Percentiles rank a stretch among this genome's conserved stretches.
Conservation (phyloP, 805 yeast genomes). For the Myxozyma udenii region DNA sequence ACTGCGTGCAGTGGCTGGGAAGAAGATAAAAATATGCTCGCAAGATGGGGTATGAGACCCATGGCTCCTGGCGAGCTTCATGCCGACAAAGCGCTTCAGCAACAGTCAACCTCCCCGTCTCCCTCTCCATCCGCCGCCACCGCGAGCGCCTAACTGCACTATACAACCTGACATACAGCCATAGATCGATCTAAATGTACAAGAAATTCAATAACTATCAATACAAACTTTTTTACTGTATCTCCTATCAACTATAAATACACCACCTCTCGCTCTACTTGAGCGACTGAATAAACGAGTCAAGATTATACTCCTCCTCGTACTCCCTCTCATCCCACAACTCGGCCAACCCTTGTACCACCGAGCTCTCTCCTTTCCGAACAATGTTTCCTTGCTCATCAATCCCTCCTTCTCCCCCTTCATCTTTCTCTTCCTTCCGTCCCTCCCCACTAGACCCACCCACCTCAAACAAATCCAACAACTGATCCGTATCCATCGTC, state of each 20-base stretch:
- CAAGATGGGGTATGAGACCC: slow-evolving; percentile 58
- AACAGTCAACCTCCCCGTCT: too few species aligned
- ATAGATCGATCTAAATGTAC: too few species aligned
- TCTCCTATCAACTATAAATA: too few species aligned
- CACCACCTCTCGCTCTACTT: too few species aligned
- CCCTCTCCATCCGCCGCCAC: too few species aligned
- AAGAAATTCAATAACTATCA: too few species aligned
- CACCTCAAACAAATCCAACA: slow-evolving; percentile 81
- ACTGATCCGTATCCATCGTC: slow-evolving; percentile 94
- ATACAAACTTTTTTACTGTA: too few species aligned
- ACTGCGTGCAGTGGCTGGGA: slow-evolving; percentile 85
- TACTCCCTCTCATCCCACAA: slow-evolving; percentile 96
- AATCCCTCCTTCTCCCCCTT: slow-evolving; percentile 36
- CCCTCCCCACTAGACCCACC: slow-evolving; percentile 34
- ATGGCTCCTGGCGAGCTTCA: too few species aligned
- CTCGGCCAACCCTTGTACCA: slow-evolving; percentile 84
- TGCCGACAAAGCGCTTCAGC: too few species aligned
- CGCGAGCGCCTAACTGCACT: too few species aligned
- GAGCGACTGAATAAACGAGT: slow-evolving; percentile 80
- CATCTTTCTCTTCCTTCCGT: slow-evolving; percentile 29
- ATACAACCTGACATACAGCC: too few species aligned
- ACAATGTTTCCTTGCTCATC: slow-evolving; percentile 65
- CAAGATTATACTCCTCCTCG: slow-evolving; percentile 94
- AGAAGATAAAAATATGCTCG: slow-evolving; percentile 66
- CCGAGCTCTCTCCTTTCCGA: slow-evolving; percentile 65